Base-by-base conservation (phyloP, 305 asterid genomes). In the Andrographis paniculata region DNA sequence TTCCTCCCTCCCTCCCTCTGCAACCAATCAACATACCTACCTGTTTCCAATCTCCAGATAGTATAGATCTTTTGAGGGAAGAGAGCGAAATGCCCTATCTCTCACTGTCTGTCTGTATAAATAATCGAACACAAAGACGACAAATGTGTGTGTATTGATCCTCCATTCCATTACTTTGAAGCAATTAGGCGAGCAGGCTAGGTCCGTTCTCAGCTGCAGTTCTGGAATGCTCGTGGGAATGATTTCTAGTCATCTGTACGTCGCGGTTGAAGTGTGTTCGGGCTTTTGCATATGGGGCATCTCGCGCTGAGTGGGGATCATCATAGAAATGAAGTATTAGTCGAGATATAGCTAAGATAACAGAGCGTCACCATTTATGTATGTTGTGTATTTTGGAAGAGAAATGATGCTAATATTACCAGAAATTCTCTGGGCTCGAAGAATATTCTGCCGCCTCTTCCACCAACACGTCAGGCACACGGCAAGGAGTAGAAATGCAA, bases 221-320 rank as follows among this genome's bases (percentile, higher is more conserved):
- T 42, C 93, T 74, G 14, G 91, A 63, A 46, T 77, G 53, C 48
- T 89, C 95, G 1, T 77, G 82, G 67, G 74, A 66, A 43, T 68
- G 80, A 61, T 79, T 82, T 61, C 75, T 72, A 10, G 74, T 41
- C 95, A 86, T 71, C 64, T 91, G 96, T 28, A 91, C 94, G 45
- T 80, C 95, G 0, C 88, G 87, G 36, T 74, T 63, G 56, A 77
- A 72, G 3, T 78, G 80, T 9, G 94, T 89, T 53, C 96, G 64
- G 19, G 83, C 76, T 56, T 82, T 86, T 12, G 98, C 98, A 44
- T 86, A 91, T 2, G 98, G 98, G 28, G 98, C 98, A 17, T 70
- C 94, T 69, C 96, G 75, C 55, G 92, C 98, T 82, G 84, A 61
- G 11, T 17, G 1, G 19, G n/a, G n/a, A n/a, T n/a, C n/a, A n/a